A percentile compares a stretch with the other conserved stretches of the same genome.
Evolutionary conservation across 768 basidiomycete genomes (phyloP).

Genomic region (Suillus clintonianus): DNA sequence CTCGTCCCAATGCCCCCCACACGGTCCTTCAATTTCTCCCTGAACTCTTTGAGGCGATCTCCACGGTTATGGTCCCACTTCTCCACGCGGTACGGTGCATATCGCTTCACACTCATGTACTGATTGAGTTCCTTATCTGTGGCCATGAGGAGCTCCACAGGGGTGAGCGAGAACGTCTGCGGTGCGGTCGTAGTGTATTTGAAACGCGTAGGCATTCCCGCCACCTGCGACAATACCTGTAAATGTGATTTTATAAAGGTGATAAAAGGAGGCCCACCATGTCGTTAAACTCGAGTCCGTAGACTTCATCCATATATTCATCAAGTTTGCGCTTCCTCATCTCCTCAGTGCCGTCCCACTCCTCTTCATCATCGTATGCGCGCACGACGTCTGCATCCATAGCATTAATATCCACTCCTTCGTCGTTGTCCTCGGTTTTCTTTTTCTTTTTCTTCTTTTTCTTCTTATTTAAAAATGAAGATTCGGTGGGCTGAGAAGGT

Average conservation of each 20-base stretch:
- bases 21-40: conserved; percentile 55
- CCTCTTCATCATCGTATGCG: conserved; percentile 52
- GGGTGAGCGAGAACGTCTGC: conserved; percentile 67
- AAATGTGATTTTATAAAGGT: background rate
- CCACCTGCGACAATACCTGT: conserved; percentile 6
- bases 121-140: conserved; percentile 92
- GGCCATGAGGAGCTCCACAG: conserved; percentile 87
- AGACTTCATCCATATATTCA: conserved; percentile 89
- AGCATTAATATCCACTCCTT: conserved; percentile 45
- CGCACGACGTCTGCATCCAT: conserved; percentile 63
- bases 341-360: conserved; percentile 89
- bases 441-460: conserved; percentile 38
- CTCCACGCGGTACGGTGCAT: conserved; percentile 84
- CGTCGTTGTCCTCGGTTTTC: conserved; percentile 42
- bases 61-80: conserved; percentile 66
- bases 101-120: conserved; percentile 85
- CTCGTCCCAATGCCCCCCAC: conserved; percentile 17
- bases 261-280: conserved; percentile 56
- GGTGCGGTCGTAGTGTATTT: conserved; percentile 76
- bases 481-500: conserved; percentile 36
- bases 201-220: conserved; percentile 92
- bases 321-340: conserved; percentile 83
- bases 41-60: conserved; percentile 73
- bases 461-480: conserved; percentile 41
- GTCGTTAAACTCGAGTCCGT: conserved; percentile 93